phyloP scores from a whole-genome alignment of 164 flowering plant genomes.

The Litsea cubeba region DNA sequence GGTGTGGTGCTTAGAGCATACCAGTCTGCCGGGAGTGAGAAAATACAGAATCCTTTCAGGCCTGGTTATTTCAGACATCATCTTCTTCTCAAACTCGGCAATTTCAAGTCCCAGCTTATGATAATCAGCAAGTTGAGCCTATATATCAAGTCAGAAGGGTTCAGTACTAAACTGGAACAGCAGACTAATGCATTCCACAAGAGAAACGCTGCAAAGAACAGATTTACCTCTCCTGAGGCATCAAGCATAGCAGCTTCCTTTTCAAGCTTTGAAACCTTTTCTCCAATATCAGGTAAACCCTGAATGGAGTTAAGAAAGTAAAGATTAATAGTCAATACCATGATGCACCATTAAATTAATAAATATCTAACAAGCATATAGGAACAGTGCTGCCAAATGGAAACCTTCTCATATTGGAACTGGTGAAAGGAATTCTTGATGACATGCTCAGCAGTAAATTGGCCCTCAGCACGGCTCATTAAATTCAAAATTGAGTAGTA shows the following conservation, averaged over 20 bases:
- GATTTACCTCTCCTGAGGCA: conserved; percentile 78
- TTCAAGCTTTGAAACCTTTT: conserved; percentile 71
- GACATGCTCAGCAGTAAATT: conserved; percentile 97
- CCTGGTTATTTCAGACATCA: conserved; percentile 89
- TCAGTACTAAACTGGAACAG: background rate
- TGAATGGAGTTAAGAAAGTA: conserved; percentile 22
- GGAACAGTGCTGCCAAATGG: background rate
- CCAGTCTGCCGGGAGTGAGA: conserved; percentile 90
- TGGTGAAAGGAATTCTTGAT: conserved; percentile 95
- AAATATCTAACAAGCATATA: background rate
- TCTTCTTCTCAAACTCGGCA: conserved; percentile 75
- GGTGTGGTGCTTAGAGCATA: conserved; percentile 26
- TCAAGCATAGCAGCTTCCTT: conserved; percentile 86
- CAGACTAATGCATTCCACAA: background rate
- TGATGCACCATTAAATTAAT: background rate
- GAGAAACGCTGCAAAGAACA: conserved; percentile 3
- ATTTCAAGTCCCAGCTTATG: conserved; percentile 76
- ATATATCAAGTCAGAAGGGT: conserved; percentile 10
- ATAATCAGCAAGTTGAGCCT: conserved; percentile 90
- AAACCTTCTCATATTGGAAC: conserved; percentile 97
- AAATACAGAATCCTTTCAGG: conserved; percentile 87
- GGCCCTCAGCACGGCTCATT: conserved; percentile 98
- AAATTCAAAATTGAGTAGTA: conserved; percentile 91
- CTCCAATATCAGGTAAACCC: conserved; percentile 87
- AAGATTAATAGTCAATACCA: background rate